These are phyloP conservation scores for Phytophthora niederhauseri DNA, from an alignment of 352 stramenopile species.

Conservation along the genomic window DNA sequence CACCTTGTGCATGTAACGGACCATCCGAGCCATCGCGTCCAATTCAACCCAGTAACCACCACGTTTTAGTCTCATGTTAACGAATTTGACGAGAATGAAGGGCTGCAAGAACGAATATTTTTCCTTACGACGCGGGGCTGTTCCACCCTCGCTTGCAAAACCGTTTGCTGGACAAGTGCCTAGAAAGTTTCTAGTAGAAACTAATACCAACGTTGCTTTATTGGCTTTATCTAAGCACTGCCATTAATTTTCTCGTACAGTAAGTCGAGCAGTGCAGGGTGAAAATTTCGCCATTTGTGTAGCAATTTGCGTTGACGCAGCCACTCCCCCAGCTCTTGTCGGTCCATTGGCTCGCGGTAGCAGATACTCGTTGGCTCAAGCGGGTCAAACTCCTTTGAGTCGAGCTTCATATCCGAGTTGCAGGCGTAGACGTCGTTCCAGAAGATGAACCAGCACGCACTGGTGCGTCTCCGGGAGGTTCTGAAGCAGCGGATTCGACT, in stretches of 20 bases:
- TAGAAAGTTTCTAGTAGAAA: no score
- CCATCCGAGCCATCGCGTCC: no score
- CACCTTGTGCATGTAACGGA: no score
- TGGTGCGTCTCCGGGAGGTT: background rate
- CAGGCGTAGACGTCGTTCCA: slow-evolving; percentile 41
- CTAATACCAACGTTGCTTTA: no score
- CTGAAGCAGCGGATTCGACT: slow-evolving; percentile 3
- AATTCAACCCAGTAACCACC: no score
- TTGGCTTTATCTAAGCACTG: no score
- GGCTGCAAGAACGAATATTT: no score
- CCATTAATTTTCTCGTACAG: background rate
- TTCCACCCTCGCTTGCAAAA: no score
- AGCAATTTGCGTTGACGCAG: slow-evolving; percentile 19
- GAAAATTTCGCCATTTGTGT: background rate
- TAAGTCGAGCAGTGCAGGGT: background rate
- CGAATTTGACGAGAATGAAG: no score
- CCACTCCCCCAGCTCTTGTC: slow-evolving; percentile 24
- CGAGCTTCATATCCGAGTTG: slow-evolving; percentile 33
- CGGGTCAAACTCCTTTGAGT: slow-evolving; percentile 22
- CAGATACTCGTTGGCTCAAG: slow-evolving; percentile 19
- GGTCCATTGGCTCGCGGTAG: slow-evolving; percentile 31
- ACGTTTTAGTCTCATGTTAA: no score
- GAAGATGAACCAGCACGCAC: slow-evolving; percentile 48
- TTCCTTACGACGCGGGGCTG: no score
- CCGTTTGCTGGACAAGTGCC: no score